Percentiles rank a stretch among this genome's conserved stretches.
These are phyloP conservation scores for Monilinia laxa DNA, from an alignment of 2,329 filamentous ascomycete genomes.

Conservation along the genomic window DNA sequence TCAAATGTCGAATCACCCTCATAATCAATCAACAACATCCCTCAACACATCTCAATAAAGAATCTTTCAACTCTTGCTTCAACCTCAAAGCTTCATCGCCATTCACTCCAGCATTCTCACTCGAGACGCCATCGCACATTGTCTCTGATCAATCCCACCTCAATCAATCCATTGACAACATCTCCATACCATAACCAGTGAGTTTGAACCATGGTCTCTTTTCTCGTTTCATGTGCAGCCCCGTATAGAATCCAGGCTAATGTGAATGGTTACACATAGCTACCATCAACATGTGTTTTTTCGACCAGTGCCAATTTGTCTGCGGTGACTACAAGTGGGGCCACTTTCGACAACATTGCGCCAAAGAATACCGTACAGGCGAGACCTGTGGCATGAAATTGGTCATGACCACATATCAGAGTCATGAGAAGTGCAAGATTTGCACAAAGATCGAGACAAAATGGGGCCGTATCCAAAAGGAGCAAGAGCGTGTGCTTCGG, in stretches of 20 bases:
- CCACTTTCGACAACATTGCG: slow-evolving; percentile 88
- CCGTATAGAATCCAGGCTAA: slow-evolving; percentile 27
- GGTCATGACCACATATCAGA: slow-evolving; percentile 69
- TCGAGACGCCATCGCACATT: slow-evolving; percentile 8
- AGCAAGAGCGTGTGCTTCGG: slow-evolving; percentile 70
- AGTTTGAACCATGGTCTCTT: slow-evolving; percentile 25
- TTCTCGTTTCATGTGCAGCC: slow-evolving; percentile 29
- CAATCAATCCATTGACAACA: slow-evolving; percentile 19
- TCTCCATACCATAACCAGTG: slow-evolving; percentile 31
- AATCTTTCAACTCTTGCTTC: slow-evolving; percentile 24
- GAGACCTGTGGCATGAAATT: slow-evolving; percentile 96
- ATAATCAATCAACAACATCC: slow-evolving; percentile 35
- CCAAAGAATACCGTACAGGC: slow-evolving; percentile 90
- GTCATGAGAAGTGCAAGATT: slow-evolving; percentile 67
- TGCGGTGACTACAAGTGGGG: slow-evolving; percentile 97
- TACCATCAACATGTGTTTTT: slow-evolving; percentile 79
- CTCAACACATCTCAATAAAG: slow-evolving; percentile 28
- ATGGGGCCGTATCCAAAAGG: slow-evolving; percentile 69
- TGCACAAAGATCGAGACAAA: slow-evolving; percentile 92
- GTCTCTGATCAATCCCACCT: neutral
- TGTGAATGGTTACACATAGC: slow-evolving; percentile 24
- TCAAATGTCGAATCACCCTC: slow-evolving; percentile 14
- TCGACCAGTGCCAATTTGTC: slow-evolving; percentile 79
- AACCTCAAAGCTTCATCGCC: slow-evolving; percentile 28
- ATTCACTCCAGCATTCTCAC: slow-evolving; percentile 17